Evolutionary conservation across 306 rosid species (phyloP).

Genomic region (Cicer bijugum): DNA sequence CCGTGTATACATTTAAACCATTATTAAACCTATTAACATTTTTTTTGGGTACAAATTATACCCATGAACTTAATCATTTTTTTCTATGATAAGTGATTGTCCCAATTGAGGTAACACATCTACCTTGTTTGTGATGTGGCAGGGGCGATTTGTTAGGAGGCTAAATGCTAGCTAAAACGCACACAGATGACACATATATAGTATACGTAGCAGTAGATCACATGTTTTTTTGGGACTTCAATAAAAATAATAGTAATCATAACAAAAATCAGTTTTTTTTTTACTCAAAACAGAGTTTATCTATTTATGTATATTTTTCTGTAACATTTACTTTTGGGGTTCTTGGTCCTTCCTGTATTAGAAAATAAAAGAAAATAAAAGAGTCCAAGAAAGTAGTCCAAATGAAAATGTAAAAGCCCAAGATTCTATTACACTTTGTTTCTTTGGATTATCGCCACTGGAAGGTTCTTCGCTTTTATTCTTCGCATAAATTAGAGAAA

Average conservation of each 20-base stretch:
- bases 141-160: constrained; percentile 92
- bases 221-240: constrained; percentile 8
- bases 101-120: constrained; percentile 32
- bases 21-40: no score
- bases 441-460: constrained; percentile 26
- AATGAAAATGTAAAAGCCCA: constrained; percentile 18
- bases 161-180: constrained; percentile 57
- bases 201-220: constrained; percentile 28
- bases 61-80: background rate
- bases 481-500: background rate
- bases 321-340: constrained; percentile 38
- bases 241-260: background rate
- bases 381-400: constrained; percentile 1
- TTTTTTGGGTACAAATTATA: background rate
- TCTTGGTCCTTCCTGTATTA: constrained; percentile 23
- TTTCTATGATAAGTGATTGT: constrained; percentile 20
- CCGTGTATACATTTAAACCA: no score
- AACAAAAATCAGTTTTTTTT: background rate
- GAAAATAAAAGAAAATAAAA: background rate
- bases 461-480: constrained; percentile 28
- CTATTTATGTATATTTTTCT: background rate
- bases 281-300: background rate
- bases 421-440: constrained; percentile 31
- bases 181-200: constrained; percentile 41
- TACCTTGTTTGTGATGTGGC: constrained; percentile 50